A percentile compares a stretch with the other conserved stretches of the same genome.
phyloP scores from a whole-genome alignment of 768 basidiomycete genomes.

The Collybia nuda region DNA sequence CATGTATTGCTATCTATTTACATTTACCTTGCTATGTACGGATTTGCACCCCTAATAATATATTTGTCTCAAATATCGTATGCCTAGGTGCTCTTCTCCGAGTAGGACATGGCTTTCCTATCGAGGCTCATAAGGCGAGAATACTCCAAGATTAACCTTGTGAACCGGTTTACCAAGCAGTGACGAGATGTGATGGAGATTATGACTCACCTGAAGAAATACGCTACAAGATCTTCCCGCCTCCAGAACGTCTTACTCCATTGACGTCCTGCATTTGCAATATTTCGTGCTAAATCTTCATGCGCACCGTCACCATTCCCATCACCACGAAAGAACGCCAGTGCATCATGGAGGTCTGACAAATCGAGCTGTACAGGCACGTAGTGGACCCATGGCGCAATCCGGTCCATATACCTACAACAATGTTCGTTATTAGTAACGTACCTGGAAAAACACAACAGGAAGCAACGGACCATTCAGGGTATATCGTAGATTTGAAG shows the following conservation, averaged over 20 bases:
- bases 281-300: slow-evolving; percentile 54
- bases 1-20: background rate
- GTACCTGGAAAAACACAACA: background rate
- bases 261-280: slow-evolving; percentile 43
- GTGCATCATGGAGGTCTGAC: slow-evolving; percentile 66
- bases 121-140: slow-evolving; percentile 19
- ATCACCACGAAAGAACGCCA: slow-evolving; percentile 73
- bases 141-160: slow-evolving; percentile 20
- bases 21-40: background rate
- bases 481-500: slow-evolving; percentile 72
- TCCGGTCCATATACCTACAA: slow-evolving; percentile 52
- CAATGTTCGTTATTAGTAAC: background rate
- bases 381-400: slow-evolving; percentile 74
- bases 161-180: background rate
- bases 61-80: background rate
- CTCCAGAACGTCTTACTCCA: slow-evolving; percentile 50
- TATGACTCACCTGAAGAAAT: slow-evolving; percentile 37
- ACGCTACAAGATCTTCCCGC: slow-evolving; percentile 44
- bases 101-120: slow-evolving; percentile 15
- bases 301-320: slow-evolving; percentile 57
- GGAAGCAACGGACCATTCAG: slow-evolving; percentile 55
- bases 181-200: too few species aligned
- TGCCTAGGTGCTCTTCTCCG: background rate
- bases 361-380: slow-evolving; percentile 67
- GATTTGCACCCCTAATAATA: background rate